Evolutionary conservation across 116 monocot species (phyloP), one percentile per base, ranked within the genome.

Genomic region (Zostera marina): DNA sequence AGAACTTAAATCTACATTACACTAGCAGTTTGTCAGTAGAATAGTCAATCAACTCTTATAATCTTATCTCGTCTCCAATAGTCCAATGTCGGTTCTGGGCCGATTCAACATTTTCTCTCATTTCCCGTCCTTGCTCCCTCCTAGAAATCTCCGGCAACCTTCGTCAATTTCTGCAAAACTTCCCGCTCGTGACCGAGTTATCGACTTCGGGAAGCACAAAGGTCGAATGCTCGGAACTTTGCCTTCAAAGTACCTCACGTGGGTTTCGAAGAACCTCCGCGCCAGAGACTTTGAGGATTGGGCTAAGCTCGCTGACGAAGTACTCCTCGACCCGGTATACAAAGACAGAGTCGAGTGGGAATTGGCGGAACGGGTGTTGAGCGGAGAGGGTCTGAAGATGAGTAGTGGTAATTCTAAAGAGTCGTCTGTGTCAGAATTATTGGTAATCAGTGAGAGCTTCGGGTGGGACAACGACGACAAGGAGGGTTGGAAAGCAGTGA

Each of bases 301-400:
- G 82, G 77, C 91, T 14, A 41, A 60, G 22, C 70, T 82, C 43
- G 80, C 91, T 10, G 77, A 80, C 65, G 60, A 77, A 55, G 91
- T 91, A 63, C 77, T 91, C 61, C 11, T 10, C 22, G 91, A 91
- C 68, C 73, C 79, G 5, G 68, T 86, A 40, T 91, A 91, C 67
- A 14, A 19, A 13, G 91, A 91, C 71, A 67, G 91, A 25, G 42
- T 91, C 43, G 86, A 91, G 73, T 86, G 86, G 86, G 86, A 91
- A 49, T 66, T 66, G 1, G 86, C 80, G 15, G 52, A 73, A 53
- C 51, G 70, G 22, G 15, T 86, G 11, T 75, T 91, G 60, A 46
- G 56, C 59, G 86, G 86, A 44, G 78, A 60, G 11, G 51, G 41
- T 25, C 11, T 11, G 20, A 19, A 6, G 38, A 47, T 20, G 16